Evolutionary conservation across 108 stramenopile species (phyloP).

Genomic region (Asterionellopsis glacialis): DNA sequence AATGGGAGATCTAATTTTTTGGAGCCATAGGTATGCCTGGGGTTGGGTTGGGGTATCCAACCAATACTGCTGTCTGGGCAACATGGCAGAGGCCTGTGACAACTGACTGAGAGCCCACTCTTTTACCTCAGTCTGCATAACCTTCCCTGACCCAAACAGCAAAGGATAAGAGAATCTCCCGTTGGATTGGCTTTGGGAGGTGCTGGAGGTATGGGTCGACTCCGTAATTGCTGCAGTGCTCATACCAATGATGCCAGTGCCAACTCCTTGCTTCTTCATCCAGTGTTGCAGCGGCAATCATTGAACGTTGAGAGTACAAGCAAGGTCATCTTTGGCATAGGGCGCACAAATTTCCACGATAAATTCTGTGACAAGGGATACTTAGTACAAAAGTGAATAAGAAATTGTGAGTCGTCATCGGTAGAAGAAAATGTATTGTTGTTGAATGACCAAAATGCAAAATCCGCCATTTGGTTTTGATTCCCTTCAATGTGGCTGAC

Average conservation of each 20-base stretch:
- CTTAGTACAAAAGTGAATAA: neutral
- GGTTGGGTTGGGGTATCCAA: no score
- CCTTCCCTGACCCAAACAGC: neutral
- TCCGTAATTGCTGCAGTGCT: neutral
- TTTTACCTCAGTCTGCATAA: neutral
- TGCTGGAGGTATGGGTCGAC: neutral
- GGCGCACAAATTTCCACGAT: neutral
- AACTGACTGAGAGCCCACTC: neutral
- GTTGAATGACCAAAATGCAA: neutral
- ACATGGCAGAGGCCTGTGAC: neutral
- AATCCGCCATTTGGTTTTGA: neutral
- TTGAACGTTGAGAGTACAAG: neutral
- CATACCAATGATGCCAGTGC: neutral
- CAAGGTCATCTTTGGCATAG: neutral
- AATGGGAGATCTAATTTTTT: no score
- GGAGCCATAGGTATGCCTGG: no score
- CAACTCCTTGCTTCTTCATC: neutral
- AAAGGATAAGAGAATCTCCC: neutral
- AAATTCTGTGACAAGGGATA: neutral
- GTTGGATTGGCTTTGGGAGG: neutral
- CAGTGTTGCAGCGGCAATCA: neutral
- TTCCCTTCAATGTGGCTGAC: neutral
- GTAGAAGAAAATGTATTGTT: neutral
- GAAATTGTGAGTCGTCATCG: neutral
- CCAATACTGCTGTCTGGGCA: neutral